Percentiles rank a stretch among this genome's conserved stretches.
Evolutionary conservation across 2,329 filamentous ascomycete species (phyloP).

Genomic region (Botrytis paeoniae): DNA sequence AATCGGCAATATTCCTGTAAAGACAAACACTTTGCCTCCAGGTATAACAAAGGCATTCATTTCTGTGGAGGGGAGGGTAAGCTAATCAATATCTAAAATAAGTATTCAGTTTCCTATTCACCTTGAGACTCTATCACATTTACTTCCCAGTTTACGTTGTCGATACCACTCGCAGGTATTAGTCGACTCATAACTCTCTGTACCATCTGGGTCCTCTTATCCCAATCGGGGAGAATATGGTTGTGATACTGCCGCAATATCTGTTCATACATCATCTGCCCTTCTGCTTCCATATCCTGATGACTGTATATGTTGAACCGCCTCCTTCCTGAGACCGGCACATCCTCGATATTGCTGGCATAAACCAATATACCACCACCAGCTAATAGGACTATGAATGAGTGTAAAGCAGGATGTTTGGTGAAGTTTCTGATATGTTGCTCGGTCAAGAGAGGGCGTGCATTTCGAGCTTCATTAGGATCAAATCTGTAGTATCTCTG

Average conservation of each 20-base stretch:
- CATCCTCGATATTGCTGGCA: constrained; percentile 65
- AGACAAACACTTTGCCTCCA: constrained; percentile 77
- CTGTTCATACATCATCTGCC: constrained; percentile 53
- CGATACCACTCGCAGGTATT: constrained; percentile 63
- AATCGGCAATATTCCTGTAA: constrained; percentile 67
- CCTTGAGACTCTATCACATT: constrained; percentile 66
- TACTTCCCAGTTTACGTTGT: constrained; percentile 63
- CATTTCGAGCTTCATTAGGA: constrained; percentile 25
- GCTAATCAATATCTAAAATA: not conserved
- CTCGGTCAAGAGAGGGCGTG: constrained; percentile 42
- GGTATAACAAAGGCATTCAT: constrained; percentile 77
- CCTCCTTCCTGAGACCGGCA: constrained; percentile 67
- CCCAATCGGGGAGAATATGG: constrained; percentile 54
- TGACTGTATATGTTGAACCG: constrained; percentile 69
- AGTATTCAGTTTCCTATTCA: constrained; percentile 28
- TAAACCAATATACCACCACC: constrained; percentile 54
- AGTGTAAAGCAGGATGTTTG: constrained; percentile 40
- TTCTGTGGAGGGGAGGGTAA: constrained; percentile 24
- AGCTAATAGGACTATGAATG: constrained; percentile 43
- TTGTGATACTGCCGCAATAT: constrained; percentile 55
- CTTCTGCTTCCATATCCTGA: constrained; percentile 51
- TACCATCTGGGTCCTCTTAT: constrained; percentile 55
- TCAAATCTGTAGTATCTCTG: constrained; percentile 25
- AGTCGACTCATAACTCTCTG: constrained; percentile 62
- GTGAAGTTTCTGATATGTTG: constrained; percentile 38